Base-by-base conservation (phyloP, 176 grass and related monocot genomes). In the Eragrostis curvula region DNA sequence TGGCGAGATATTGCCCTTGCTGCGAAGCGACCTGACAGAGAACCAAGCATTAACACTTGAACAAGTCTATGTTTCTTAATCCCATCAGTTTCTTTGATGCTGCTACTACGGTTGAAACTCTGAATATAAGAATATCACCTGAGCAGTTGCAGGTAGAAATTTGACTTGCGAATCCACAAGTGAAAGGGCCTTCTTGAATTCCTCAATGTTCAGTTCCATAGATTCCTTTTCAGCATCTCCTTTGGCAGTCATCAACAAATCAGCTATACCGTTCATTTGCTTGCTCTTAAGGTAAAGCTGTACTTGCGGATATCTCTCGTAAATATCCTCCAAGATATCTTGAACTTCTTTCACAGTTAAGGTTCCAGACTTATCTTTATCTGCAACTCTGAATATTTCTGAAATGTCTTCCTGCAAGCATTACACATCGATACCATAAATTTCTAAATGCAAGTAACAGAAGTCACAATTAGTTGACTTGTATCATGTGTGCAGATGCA, bases 301-400 rank as follows among this genome's bases (percentile, higher is more conserved):
- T 48, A 99, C 85, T 83, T 99, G 96, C 0, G 96, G 93, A 84
- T 99, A 99, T 51, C 91, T 99, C 60, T 85, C 84, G 3, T 82
- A 94, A 70, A 99, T 99, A 80, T 99, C 96, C 58, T 87, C 91
- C 70, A 96, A 79, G 40, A 96, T 71, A 61, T 93, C 96, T 70
- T 99, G 91, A 79, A 99, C 90, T 89, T 98, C 96, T 88, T 99
- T 92, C 69, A 96, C 81, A 55, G 96, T 99, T 72, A 99, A 82
- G 51, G 93, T 99, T 90, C 96, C 96, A 70, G 96, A 99, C 49
- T 99, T 96, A 69, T 99, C 96, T 79, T 99, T 99, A 74, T 99
- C 96, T 73, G 93, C 87, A 74, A 96, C 85, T 84, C 83, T 96
- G 89, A 99, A 99, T 84, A 99, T 99, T 88, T 88, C 88, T 56